Conservation (phyloP, 2,329 filamentous ascomycete species). For the Exophiala calicioides region DNA sequence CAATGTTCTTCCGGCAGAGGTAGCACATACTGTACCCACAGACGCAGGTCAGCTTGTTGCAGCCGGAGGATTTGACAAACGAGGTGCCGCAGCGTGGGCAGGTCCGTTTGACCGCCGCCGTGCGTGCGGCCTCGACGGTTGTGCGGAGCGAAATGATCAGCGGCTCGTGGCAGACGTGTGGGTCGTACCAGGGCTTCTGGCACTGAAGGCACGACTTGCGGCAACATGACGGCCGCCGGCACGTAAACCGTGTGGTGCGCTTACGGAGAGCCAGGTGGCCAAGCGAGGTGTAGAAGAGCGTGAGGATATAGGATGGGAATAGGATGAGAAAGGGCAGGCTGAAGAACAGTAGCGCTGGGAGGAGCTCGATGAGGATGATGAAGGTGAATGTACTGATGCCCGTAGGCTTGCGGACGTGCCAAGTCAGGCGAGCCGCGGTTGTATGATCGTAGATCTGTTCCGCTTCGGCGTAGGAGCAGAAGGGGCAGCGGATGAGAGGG, state of each 20-base stretch:
- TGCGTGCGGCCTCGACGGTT: constrained; percentile 89
- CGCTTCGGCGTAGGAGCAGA: constrained; percentile 87
- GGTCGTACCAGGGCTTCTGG: constrained; percentile 78
- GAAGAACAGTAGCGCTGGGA: constrained; percentile 56
- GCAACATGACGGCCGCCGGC: constrained; percentile 67
- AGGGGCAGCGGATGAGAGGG: constrained; percentile 80
- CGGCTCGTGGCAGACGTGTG: constrained; percentile 87
- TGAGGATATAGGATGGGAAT: constrained; percentile 54
- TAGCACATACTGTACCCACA: constrained; percentile 99
- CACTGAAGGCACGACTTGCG: constrained; percentile 79
- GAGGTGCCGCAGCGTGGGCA: constrained; percentile 88
- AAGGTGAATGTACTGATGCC: constrained; percentile 54
- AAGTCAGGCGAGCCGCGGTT: constrained; percentile 54
- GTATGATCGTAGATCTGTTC: constrained; percentile 75
- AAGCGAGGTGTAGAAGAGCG: constrained; percentile 59
- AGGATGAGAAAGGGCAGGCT: constrained; percentile 54
- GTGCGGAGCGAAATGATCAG: constrained; percentile 79
- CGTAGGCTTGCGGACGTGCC: constrained; percentile 59
- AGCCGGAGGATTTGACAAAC: constrained; percentile 90
- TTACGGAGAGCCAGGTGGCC: constrained; percentile 68
- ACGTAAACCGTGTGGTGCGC: constrained; percentile 75
- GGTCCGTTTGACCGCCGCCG: constrained; percentile 88
- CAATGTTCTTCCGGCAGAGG: constrained; percentile 69
- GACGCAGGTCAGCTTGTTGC: constrained; percentile 94
- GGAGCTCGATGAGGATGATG: constrained; percentile 45